These are phyloP conservation scores for Cladobotryum protrusum DNA, from an alignment of 2,329 filamentous ascomycete genomes.

Conservation along the genomic window DNA sequence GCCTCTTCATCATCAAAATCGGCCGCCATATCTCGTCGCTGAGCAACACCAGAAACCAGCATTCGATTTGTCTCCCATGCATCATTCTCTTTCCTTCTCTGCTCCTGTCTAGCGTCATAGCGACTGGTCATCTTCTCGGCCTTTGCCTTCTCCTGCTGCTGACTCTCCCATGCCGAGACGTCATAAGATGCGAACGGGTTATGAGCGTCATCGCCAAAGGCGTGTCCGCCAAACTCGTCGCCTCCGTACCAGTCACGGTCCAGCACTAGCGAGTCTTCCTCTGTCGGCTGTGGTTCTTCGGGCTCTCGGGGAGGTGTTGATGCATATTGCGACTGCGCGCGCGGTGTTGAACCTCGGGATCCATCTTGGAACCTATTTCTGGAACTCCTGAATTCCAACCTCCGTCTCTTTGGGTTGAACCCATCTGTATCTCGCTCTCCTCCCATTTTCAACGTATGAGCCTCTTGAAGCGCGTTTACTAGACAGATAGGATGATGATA, in stretches of 20 bases:
- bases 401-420: conserved; percentile 34
- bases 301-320: conserved; percentile 31
- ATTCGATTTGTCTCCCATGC: conserved; percentile 99
- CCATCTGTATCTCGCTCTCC: conserved; percentile 32
- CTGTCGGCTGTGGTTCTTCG: conserved; percentile 54
- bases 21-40: conserved; percentile 71
- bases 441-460: conserved; percentile 22
- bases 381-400: conserved; percentile 28
- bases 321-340: conserved; percentile 33
- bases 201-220: conserved; percentile 85
- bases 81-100: conserved; percentile 91
- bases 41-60: conserved; percentile 92
- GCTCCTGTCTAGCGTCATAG: conserved; percentile 63
- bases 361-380: conserved; percentile 25
- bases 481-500: not conserved
- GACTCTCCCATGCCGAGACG: conserved; percentile 64
- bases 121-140: conserved; percentile 74
- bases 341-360: conserved; percentile 29
- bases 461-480: not conserved
- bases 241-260: conserved; percentile 92
- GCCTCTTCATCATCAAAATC: conserved; percentile 91
- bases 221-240: conserved; percentile 74
- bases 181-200: conserved; percentile 81
- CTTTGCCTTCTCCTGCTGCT: conserved; percentile 71
- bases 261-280: conserved; percentile 66